Evolutionary conservation across 768 basidiomycete genomes (phyloP), one percentile per base, ranked within the genome.

Genomic region (Suillus subaureus): DNA sequence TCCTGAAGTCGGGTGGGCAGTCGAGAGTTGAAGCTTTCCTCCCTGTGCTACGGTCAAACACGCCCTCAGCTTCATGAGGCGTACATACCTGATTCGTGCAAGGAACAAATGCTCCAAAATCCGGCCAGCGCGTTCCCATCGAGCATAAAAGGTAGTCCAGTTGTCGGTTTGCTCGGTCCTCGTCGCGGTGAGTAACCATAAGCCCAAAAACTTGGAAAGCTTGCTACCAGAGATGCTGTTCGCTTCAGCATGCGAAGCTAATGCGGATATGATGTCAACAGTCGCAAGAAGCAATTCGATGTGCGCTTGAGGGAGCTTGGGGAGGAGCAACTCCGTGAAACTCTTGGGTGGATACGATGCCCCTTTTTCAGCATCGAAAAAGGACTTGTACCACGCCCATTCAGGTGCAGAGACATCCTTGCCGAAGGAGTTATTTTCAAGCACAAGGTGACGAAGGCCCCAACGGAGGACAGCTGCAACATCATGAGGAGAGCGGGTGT

Each of bases 161-260:
- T 87, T 85, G 60, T 90, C 88, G 1, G 77, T 81, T 12, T 79
- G 77, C 51, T 83, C 81, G 4, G 80, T 77, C 33, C 84, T 79
- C 45, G 81, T 79, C 1, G 83, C 73, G 4, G 84, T 77, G 16
- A 94, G 77, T 26, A 93, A 76, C 92, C 92, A 94, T 57, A 92
- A 73, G 15, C 92, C 92, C 55, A 91, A 79, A 64, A 89, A 81
- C 74, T 88, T 92, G 37, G 88, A 85, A 9, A 93, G 80, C 71
- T 90, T 93, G 79, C 90, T 92, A 33, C 90, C 92, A 7, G 90
- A 91, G 2, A 87, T 87, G 60, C 91, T 84, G 70, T 90, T 93
- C 6, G 79, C 79, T 69, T 93, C 93, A 9, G 88, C 82, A 69
- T 90, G 90, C 4, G 90, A 83, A 0, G 92, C 90, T 7, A 94